Base-by-base conservation (phyloP, 768 basidiomycete genomes). In the Mycena polygramma region DNA sequence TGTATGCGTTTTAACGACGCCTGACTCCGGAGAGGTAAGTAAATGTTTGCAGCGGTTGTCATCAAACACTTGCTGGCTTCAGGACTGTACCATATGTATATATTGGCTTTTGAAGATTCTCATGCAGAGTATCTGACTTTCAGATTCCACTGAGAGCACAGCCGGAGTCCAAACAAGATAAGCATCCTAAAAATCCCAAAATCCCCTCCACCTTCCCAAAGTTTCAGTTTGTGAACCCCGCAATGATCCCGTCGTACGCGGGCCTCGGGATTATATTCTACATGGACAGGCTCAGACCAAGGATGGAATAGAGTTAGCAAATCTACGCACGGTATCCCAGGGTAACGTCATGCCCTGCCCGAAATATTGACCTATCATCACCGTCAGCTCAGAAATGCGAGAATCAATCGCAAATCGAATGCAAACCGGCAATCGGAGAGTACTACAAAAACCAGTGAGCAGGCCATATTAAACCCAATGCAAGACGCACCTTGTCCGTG, bases 401-500 rank as follows among this genome's bases (percentile, higher is more conserved):
- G n/a, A 51, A 22, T 51, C 7, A 52, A 26, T 24, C 6, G 30
- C 30, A 30, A 30, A 30, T 30, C 30, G 30, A 30, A 30, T 30
- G 30, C 30, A 54, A 13, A 55, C 54, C 54, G 37, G 54, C 36
- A 39, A 39, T 39, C 36, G 14, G n/a, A 22, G 54, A 55, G 10
- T 55, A 55, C 54, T 55, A 30, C 20, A 4, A 7, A 36, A n/a
- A 39, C 15, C 11, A 46, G 19, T 39, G 26, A 39, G 36, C 37
- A 22, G 19, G 2, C 4, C 17, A 43, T 39, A 10, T 55, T 39
- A 5, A 13, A 20, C 17, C 9, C 30, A 30, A 30, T 0, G 17
- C 2, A 46, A 4, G 19, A 58, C 70, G 20, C 26, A 74, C 74
- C 52, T 84, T 75, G 65, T 78, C 75, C 17, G 75, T 75, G 30